Evolutionary conservation across 108 stramenopile genomes (phyloP).

Genomic region (Skeletonema tropicum): DNA sequence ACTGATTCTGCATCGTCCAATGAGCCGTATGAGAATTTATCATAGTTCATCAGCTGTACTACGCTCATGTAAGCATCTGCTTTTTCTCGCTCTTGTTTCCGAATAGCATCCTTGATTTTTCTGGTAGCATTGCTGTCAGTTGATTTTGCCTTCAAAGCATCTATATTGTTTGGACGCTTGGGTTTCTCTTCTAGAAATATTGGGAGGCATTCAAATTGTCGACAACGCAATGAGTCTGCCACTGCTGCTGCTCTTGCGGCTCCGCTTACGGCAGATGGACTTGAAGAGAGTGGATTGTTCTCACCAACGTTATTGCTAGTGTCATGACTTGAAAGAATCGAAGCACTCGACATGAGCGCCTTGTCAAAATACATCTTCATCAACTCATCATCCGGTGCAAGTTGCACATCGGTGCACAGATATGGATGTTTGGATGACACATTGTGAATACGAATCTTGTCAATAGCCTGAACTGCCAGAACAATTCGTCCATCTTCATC

Average conservation of each 20-base stretch:
- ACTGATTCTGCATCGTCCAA: slow-evolving; percentile 19
- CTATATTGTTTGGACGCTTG: slow-evolving; percentile 6
- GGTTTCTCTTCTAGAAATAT: slow-evolving; percentile 36
- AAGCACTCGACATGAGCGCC: slow-evolving; percentile 31
- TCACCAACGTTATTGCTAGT: not conserved
- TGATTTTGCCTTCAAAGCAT: slow-evolving; percentile 1
- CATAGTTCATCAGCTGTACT: slow-evolving; percentile 27
- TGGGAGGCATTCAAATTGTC: slow-evolving; percentile 45
- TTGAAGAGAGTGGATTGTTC: not conserved
- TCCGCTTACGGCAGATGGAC: slow-evolving; percentile 20
- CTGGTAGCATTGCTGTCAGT: slow-evolving; percentile 19
- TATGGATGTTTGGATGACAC: slow-evolving; percentile 28
- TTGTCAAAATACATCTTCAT: slow-evolving; percentile 30
- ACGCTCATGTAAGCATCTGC: slow-evolving; percentile 21
- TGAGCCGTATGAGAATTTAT: slow-evolving; percentile 22
- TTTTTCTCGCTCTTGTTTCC: slow-evolving; percentile 8
- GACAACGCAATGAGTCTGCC: slow-evolving; percentile 23
- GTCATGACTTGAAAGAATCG: slow-evolving; percentile 8
- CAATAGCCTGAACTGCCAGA: slow-evolving; percentile 54
- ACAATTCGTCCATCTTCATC: slow-evolving; percentile 52
- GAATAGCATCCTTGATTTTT: slow-evolving; percentile 6
- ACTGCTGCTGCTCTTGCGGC: slow-evolving; percentile 38
- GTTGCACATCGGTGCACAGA: slow-evolving; percentile 45
- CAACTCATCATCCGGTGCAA: slow-evolving; percentile 52
- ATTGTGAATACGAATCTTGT: slow-evolving; percentile 33